These are phyloP conservation scores for Ajuga chamaepitys DNA, from an alignment of 257 asterid species.

Conservation along the genomic window DNA sequence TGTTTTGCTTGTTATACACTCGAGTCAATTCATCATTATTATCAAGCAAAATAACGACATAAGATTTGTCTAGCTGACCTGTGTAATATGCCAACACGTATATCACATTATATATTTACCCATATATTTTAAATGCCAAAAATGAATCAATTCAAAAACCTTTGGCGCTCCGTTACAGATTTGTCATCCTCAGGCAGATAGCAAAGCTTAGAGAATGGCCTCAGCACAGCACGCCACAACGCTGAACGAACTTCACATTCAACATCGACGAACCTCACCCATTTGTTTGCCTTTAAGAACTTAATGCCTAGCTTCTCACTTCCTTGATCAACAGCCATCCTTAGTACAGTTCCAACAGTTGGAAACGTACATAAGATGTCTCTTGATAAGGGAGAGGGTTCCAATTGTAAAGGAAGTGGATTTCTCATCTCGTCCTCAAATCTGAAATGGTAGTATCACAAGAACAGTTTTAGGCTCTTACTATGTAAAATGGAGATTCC, in stretches of 20 bases:
- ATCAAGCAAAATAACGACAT: background rate
- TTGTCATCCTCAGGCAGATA: slow-evolving; percentile 57
- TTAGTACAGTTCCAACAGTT: slow-evolving; percentile 65
- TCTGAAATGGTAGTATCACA: slow-evolving; percentile 31
- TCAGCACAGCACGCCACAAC: slow-evolving; percentile 57
- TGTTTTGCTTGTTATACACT: background rate
- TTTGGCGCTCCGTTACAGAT: slow-evolving; percentile 34
- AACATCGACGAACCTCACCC: slow-evolving; percentile 53
- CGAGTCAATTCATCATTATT: background rate
- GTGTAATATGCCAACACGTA: background rate
- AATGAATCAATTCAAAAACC: slow-evolving; percentile 35
- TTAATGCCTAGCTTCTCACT: slow-evolving; percentile 40
- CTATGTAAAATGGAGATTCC: background rate
- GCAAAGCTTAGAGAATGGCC: slow-evolving; percentile 58
- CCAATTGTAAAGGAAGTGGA: slow-evolving; percentile 63
- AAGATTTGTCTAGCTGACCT: background rate
- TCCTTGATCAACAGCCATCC: slow-evolving; percentile 42
- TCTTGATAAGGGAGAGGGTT: slow-evolving; percentile 50
- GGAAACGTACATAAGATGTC: slow-evolving; percentile 63
- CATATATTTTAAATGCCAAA: too few relatives aligned
- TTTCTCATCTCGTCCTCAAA: slow-evolving; percentile 56
- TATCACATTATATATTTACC: background rate
- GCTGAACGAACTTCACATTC: slow-evolving; percentile 44
- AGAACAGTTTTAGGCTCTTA: background rate
- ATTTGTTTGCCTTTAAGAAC: slow-evolving; percentile 45